Conservation (phyloP, 305 asterid genomes). For the Petunia hybrid region DNA sequence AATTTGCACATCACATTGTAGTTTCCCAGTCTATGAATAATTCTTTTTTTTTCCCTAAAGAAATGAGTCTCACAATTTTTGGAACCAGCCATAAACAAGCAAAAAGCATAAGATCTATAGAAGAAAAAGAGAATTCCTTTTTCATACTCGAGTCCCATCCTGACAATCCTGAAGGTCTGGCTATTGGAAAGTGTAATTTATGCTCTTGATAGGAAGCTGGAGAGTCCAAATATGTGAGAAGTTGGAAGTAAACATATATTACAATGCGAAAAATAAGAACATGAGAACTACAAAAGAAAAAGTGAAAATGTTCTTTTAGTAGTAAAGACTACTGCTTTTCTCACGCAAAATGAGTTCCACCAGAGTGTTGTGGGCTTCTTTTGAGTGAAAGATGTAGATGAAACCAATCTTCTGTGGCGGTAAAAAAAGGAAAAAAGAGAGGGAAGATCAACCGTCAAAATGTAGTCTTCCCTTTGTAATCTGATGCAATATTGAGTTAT, state of each 20-base stretch:
- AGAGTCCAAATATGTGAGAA: conserved; percentile 17
- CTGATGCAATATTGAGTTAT: conserved; percentile 1
- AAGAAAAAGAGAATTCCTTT: conserved; percentile 6
- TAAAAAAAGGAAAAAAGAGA: background rate
- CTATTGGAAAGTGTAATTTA: background rate
- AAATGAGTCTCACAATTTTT: too few relatives aligned
- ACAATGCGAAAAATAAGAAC: conserved; percentile 1
- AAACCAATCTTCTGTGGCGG: background rate
- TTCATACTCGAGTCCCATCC: background rate
- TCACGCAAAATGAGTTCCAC: background rate
- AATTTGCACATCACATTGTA: too few relatives aligned
- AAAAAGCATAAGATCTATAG: background rate
- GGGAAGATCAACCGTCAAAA: background rate
- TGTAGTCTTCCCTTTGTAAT: conserved; percentile 2
- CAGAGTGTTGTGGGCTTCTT: background rate
- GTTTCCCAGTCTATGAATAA: too few relatives aligned
- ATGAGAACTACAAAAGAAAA: background rate
- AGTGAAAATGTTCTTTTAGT: background rate
- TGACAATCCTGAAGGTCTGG: conserved; percentile 7
- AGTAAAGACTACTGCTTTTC: conserved; percentile 20
- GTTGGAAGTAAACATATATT: conserved; percentile 18
- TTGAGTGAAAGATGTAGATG: background rate
- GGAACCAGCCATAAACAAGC: background rate
- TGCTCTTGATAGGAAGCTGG: background rate
- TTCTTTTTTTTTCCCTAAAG: too few relatives aligned